Base-by-base conservation (phyloP, 2,329 filamentous ascomycete genomes). In the Calonectria honghensis region DNA sequence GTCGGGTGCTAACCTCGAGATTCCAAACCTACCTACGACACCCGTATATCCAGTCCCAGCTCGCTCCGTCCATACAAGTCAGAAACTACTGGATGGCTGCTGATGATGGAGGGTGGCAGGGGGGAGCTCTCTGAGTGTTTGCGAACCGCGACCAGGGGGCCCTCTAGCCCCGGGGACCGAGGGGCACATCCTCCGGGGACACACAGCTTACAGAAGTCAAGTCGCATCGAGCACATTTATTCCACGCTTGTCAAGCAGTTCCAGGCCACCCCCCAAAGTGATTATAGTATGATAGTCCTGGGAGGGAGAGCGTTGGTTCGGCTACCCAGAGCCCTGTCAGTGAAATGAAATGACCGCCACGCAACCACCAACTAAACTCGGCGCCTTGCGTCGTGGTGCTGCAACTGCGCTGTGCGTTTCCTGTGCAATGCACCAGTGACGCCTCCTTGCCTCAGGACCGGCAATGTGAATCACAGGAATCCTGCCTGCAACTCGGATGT, bases 391-490 rank as follows among this genome's bases (percentile, higher is more conserved):
- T 61, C 51, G 68, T 52, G 20, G 50, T 50, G 59, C 66, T 50
- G 72, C 72, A 70, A 41, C 50, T 59, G 39, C 51, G 66, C 71
- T 69, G 70, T 50, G 48, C 70, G 59, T 59, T 52, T 72, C 51
- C 52, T 61, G 48, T 73, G 37, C 72, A 73, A 70, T 73, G 70
- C 70, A 73, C 54, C 66, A 59, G 67, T 54, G 57, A 73, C 59
- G 67, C 66, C 72, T 73, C 66, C 48, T 68, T 70, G 67, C 61
- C 63, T 69, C 72, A 67, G 50, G 65, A 52, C 66, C 67, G 57
- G 66, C 66, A 70, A 70, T 70, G 59, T 59, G 67, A 66, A 70
- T 73, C 71, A 61, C 54, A 65, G 61, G 70, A 66, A 66, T 73
- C 59, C 50, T 66, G 67, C 72, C 50, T 70, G 67, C 72, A 69